Evolutionary conservation across 1,284 basidiomycete genomes (phyloP).

Genomic region (Malassezia slooffiae): DNA sequence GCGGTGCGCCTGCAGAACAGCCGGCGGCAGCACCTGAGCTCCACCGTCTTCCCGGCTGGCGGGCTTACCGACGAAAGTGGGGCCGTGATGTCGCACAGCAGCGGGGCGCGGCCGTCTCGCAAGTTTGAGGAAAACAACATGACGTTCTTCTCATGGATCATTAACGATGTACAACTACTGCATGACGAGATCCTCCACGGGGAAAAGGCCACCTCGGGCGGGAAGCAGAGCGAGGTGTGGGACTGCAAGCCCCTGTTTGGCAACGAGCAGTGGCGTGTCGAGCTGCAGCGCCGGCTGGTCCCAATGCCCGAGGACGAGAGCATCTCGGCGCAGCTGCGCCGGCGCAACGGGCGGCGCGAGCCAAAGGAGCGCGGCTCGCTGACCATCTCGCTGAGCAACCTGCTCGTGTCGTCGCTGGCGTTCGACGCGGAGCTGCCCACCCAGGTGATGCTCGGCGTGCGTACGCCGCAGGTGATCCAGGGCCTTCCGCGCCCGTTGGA

Average conservation of each 20-base stretch:
- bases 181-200: slow-evolving; percentile 33
- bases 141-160: slow-evolving; percentile 34
- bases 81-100: not conserved
- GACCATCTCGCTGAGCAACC: slow-evolving; percentile 4
- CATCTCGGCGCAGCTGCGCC: slow-evolving; percentile 9
- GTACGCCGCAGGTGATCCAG: slow-evolving; percentile 1
- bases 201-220: slow-evolving; percentile 25
- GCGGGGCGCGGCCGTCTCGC: slow-evolving; percentile 9
- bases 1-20: slow-evolving; percentile 2
- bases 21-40: slow-evolving; percentile 6
- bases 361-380: not conserved
- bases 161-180: slow-evolving; percentile 27
- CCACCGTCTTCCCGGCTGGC: slow-evolving; percentile 8
- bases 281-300: slow-evolving; percentile 21
- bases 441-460: slow-evolving; percentile 11
- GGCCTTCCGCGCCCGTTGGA: slow-evolving; percentile 1
- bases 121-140: slow-evolving; percentile 32
- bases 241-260: slow-evolving; percentile 39
- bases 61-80: slow-evolving; percentile 1
- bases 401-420: slow-evolving; percentile 4
- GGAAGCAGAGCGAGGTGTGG: slow-evolving; percentile 36
- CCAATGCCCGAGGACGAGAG: too few species aligned
- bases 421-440: slow-evolving; percentile 10
- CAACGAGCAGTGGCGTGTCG: slow-evolving; percentile 41
- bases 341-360: not conserved